phyloP scores from a whole-genome alignment of 2,329 filamentous ascomycete species.

The Diaporthe caulivora region DNA sequence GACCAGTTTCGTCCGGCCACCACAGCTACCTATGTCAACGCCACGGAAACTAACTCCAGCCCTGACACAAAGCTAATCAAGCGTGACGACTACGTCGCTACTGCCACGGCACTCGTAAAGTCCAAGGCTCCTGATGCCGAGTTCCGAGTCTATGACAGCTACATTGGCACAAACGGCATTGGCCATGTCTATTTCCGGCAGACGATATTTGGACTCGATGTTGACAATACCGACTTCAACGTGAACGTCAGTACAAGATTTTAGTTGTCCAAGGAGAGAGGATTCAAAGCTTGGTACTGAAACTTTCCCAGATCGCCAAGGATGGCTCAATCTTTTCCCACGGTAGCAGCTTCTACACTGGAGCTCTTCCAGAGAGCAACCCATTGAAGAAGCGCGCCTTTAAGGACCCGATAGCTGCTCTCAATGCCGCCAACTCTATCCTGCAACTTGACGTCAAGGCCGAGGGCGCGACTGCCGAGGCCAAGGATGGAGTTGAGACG shows the following conservation, averaged over 20 bases:
- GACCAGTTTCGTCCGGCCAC: conserved; percentile 49
- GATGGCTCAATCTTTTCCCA: conserved; percentile 70
- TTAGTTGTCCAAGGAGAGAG: not conserved
- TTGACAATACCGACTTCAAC: conserved; percentile 72
- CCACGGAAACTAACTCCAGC: conserved; percentile 43
- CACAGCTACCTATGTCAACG: conserved; percentile 48
- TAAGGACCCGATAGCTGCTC: conserved; percentile 57
- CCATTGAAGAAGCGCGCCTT: conserved; percentile 56
- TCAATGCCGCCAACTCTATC: conserved; percentile 54
- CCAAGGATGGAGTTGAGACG: conserved; percentile 51
- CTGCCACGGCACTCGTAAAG: conserved; percentile 59
- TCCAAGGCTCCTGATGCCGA: conserved; percentile 49
- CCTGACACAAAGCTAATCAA: conserved; percentile 45
- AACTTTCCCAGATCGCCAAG: conserved; percentile 54
- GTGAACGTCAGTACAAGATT: conserved; percentile 62
- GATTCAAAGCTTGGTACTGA: conserved; percentile 21
- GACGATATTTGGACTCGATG: conserved; percentile 67
- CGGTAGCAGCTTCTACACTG: conserved; percentile 62
- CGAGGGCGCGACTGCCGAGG: conserved; percentile 53
- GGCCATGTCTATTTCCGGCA: conserved; percentile 72
- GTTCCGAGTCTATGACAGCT: conserved; percentile 67
- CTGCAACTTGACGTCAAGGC: conserved; percentile 57
- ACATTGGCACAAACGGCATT: conserved; percentile 66
- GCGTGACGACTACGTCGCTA: conserved; percentile 55
- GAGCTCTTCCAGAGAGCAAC: conserved; percentile 55